Conservation (phyloP, 495 filamentous ascomycete species). For the Penicillium daleae region DNA sequence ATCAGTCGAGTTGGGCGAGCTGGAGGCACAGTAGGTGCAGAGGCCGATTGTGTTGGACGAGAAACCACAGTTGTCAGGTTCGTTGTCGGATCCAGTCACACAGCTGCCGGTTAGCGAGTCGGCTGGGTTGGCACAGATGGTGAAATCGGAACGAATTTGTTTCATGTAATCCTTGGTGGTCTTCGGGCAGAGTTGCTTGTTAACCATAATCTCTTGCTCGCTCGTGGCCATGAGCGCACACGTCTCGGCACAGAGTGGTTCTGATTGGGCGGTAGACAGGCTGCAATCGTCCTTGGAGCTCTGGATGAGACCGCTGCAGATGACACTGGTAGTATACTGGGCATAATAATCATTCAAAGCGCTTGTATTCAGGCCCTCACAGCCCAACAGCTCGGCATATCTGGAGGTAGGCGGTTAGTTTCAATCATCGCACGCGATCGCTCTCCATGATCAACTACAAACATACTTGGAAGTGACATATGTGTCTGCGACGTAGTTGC, state of each 20-base stretch:
- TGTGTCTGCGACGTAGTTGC: slow-evolving; percentile 69
- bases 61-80: slow-evolving; percentile 88
- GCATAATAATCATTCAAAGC: slow-evolving; percentile 89
- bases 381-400: slow-evolving; percentile 69
- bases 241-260: slow-evolving; percentile 85
- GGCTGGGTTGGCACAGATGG: slow-evolving; percentile 80
- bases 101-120: slow-evolving; percentile 75
- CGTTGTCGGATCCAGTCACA: slow-evolving; percentile 76
- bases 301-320: slow-evolving; percentile 96
- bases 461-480: slow-evolving; percentile 78
- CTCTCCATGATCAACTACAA: background rate
- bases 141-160: slow-evolving; percentile 91
- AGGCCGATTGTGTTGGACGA: slow-evolving; percentile 78
- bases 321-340: slow-evolving; percentile 86
- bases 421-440: slow-evolving; percentile 1
- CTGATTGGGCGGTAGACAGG: slow-evolving; percentile 62
- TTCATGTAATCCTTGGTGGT: slow-evolving; percentile 63
- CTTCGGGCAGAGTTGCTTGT: slow-evolving; percentile 70
- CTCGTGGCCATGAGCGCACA: slow-evolving; percentile 84
- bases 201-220: slow-evolving; percentile 81
- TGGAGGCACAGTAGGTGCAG: slow-evolving; percentile 82
- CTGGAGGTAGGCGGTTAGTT: slow-evolving; percentile 30
- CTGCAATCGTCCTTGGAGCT: slow-evolving; percentile 77
- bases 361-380: slow-evolving; percentile 72
- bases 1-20: slow-evolving; percentile 88